A percentile compares a stretch with the other conserved stretches of the same genome.
Conservation (phyloP, 495 filamentous ascomycete species). For the Alectoria sarmentosa region DNA sequence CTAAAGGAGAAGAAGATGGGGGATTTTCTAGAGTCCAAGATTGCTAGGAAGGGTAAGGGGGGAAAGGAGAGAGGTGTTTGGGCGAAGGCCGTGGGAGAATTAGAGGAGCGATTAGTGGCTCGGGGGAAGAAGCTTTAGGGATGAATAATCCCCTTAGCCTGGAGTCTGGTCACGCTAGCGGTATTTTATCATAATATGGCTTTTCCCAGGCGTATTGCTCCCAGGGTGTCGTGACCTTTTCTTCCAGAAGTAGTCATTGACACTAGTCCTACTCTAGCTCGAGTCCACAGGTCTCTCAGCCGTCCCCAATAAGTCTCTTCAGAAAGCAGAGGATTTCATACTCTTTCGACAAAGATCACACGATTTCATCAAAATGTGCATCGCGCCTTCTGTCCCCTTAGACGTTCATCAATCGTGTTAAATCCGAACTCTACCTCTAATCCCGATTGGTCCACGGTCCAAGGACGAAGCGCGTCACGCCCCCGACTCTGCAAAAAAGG, state of each 20-base stretch:
- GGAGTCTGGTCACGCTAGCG: neutral
- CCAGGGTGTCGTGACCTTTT: too few relatives aligned
- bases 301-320: too few relatives aligned
- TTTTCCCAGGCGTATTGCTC: too few relatives aligned
- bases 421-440: neutral
- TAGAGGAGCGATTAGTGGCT: conserved; percentile 48
- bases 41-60: conserved; percentile 21
- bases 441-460: neutral
- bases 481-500: neutral
- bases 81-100: conserved; percentile 49
- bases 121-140: conserved; percentile 41
- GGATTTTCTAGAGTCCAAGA: conserved; percentile 47
- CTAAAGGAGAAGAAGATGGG: conserved; percentile 57
- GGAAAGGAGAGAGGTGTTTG: conserved; percentile 42
- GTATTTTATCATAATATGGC: too few relatives aligned
- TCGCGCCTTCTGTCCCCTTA: too few relatives aligned
- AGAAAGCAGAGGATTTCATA: too few relatives aligned
- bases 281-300: too few relatives aligned
- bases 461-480: conserved; percentile 1
- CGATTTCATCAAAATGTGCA: too few relatives aligned
- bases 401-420: neutral
- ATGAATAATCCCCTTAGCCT: neutral
- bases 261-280: too few relatives aligned
- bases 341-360: too few relatives aligned
- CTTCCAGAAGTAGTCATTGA: too few relatives aligned